These are phyloP conservation scores for Dactylellina haptotyla DNA, from an alignment of 2,329 filamentous ascomycete genomes.

Conservation along the genomic window DNA sequence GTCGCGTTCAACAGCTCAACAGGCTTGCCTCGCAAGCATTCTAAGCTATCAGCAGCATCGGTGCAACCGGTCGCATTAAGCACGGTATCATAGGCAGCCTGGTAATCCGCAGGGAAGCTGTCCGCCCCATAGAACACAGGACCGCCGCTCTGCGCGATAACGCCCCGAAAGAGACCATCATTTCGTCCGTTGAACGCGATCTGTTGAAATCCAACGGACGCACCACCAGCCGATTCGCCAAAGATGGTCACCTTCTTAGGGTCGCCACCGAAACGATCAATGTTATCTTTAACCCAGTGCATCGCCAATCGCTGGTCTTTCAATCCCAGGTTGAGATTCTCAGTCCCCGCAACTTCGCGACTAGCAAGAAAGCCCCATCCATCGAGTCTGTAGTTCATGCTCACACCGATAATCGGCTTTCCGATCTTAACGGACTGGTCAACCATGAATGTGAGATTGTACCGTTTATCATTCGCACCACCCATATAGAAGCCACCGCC, in stretches of 20 bases:
- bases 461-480: constrained; percentile 67
- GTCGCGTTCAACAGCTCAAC: constrained; percentile 70
- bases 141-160: constrained; percentile 66
- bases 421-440: constrained; percentile 66
- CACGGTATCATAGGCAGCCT: constrained; percentile 72
- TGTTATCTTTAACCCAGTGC: constrained; percentile 71
- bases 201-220: constrained; percentile 66
- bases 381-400: constrained; percentile 67
- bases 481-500: constrained; percentile 67
- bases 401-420: constrained; percentile 68
- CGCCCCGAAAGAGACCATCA: constrained; percentile 67
- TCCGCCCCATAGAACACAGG: constrained; percentile 68
- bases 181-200: constrained; percentile 68
- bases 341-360: constrained; percentile 62
- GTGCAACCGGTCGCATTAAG: constrained; percentile 70
- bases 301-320: constrained; percentile 71
- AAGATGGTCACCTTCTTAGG: constrained; percentile 70
- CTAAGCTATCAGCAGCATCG: constrained; percentile 68
- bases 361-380: constrained; percentile 68
- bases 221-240: constrained; percentile 70
- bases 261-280: constrained; percentile 71
- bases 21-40: constrained; percentile 72
- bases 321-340: constrained; percentile 71
- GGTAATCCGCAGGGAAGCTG: constrained; percentile 68
- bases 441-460: constrained; percentile 72